Evolutionary conservation across 306 rosid species (phyloP), one percentile per base, ranked within the genome.

Genomic region (Mucuna pruriens): DNA sequence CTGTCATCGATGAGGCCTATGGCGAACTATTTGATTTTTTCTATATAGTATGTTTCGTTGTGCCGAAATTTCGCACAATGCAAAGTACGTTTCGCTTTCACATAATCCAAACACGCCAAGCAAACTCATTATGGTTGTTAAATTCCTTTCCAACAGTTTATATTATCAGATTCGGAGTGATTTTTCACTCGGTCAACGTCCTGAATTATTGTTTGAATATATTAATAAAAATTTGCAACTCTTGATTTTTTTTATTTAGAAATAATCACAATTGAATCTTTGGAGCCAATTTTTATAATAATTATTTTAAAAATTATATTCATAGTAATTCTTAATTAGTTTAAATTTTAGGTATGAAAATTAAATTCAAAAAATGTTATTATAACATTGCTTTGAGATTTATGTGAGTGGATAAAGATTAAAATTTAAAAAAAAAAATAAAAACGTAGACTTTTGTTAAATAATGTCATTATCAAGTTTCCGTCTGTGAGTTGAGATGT

Each of bases 81-180:
- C 23, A 33, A 64, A n/a, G 16, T 10, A 4, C 71, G 16, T 64
- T 36, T 66, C 70, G 17, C 16, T 36, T 8, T 64, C 33, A 38
- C 12, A 12, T 2, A 40, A 68, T 42, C 74, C 52, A 68, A 68
- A 68, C 74, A 68, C 54, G 17, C 31, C 73, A 66, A 16, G 72
- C 49, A 15, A 63, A 65, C 49, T n/a, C n/a, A n/a, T n/a, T n/a
- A n/a, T n/a, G n/a, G n/a, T n/a, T n/a, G n/a, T n/a, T n/a, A n/a
- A n/a, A n/a, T n/a, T n/a, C n/a, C n/a, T n/a, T n/a, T n/a, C n/a
- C n/a, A n/a, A n/a, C n/a, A n/a, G n/a, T n/a, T n/a, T n/a, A n/a
- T n/a, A n/a, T n/a, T 45, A 45, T 45, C 13, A 12, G 51, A 45
- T 17, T 45, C 12, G 16, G 16, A 44, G 15, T 48, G 5, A 49